These are phyloP conservation scores for Hypoxylon sp. DNA, from an alignment of 2,329 filamentous ascomycete genomes.

Conservation along the genomic window DNA sequence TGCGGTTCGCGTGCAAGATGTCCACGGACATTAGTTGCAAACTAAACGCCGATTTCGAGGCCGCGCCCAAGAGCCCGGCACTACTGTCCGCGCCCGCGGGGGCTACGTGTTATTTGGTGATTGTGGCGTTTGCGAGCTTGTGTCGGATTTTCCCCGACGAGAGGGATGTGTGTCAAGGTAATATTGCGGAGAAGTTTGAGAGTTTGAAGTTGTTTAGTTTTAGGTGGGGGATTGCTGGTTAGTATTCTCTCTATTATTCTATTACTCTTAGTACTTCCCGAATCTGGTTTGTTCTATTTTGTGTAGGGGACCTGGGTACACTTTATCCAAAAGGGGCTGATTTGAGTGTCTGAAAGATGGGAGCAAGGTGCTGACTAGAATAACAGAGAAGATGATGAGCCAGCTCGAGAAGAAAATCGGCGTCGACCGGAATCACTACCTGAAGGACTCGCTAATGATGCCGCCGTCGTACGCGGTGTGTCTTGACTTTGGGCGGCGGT, in stretches of 20 bases:
- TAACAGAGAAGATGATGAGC: conserved; percentile 52
- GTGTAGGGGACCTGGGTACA: not conserved
- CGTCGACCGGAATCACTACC: conserved; percentile 48
- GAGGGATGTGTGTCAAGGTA: conserved; percentile 45
- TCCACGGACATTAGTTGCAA: conserved; percentile 54
- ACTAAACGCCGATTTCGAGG: conserved; percentile 48
- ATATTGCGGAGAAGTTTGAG: conserved; percentile 53
- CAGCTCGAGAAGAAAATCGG: conserved; percentile 49
- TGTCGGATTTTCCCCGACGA: conserved; percentile 52
- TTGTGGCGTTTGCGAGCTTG: conserved; percentile 48
- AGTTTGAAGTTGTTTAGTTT: conserved; percentile 52
- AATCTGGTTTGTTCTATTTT: not conserved
- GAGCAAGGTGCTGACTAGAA: conserved; percentile 21
- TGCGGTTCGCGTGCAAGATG: conserved; percentile 53
- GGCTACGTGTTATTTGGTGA: conserved; percentile 52
- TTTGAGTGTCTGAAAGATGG: not conserved
- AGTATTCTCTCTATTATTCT: conserved; percentile 12
- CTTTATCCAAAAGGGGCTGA: no score
- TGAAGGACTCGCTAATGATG: conserved; percentile 39
- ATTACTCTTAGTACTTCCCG: no score
- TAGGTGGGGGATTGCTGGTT: conserved; percentile 54
- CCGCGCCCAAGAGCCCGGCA: conserved; percentile 45
- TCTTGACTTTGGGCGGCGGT: conserved; percentile 30
- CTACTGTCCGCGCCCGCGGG: conserved; percentile 51
- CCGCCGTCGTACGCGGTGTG: conserved; percentile 33